Conservation (phyloP, 805 yeast species). For the Trichomonascus vanleenenianus region DNA sequence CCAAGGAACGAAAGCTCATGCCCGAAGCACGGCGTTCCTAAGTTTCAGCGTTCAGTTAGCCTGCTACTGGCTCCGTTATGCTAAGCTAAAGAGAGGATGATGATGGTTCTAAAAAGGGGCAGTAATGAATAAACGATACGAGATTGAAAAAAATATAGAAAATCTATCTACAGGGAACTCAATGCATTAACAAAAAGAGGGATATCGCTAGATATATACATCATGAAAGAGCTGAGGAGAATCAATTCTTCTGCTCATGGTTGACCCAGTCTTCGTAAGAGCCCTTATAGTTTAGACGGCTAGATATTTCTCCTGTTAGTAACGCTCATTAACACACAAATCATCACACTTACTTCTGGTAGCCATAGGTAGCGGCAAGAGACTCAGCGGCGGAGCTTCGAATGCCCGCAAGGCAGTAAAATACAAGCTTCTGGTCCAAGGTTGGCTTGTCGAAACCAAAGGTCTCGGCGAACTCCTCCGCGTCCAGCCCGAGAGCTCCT, state of each 20-base stretch:
- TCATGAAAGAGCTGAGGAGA: neutral
- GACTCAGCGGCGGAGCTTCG: slow-evolving; percentile 89
- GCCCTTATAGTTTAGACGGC: slow-evolving; percentile 78
- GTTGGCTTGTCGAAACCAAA: slow-evolving; percentile 80
- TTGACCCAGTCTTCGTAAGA: slow-evolving; percentile 79
- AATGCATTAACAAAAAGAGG: neutral
- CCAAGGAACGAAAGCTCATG: slow-evolving; percentile 35
- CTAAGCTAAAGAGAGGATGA: too few relatives aligned
- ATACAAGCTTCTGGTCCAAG: slow-evolving; percentile 62
- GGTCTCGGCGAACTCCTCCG: slow-evolving; percentile 70
- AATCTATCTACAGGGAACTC: neutral
- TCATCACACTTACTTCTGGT: slow-evolving; percentile 37
- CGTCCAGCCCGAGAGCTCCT: slow-evolving; percentile 75
- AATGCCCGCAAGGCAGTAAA: slow-evolving; percentile 90
- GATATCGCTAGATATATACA: neutral
- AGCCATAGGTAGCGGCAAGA: slow-evolving; percentile 85
- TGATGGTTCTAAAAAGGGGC: too few relatives aligned
- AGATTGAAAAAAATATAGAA: neutral
- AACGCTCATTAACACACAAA: slow-evolving; percentile 1
- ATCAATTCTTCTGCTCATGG: slow-evolving; percentile 27
- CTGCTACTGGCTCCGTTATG: too few relatives aligned
- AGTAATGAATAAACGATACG: neutral
- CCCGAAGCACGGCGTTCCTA: slow-evolving; percentile 27
- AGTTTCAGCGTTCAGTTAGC: too few relatives aligned
- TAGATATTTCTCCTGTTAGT: slow-evolving; percentile 2